Conservation (phyloP, 2,329 filamentous ascomycete genomes). For the Thermothelomyces thermophilus region DNA sequence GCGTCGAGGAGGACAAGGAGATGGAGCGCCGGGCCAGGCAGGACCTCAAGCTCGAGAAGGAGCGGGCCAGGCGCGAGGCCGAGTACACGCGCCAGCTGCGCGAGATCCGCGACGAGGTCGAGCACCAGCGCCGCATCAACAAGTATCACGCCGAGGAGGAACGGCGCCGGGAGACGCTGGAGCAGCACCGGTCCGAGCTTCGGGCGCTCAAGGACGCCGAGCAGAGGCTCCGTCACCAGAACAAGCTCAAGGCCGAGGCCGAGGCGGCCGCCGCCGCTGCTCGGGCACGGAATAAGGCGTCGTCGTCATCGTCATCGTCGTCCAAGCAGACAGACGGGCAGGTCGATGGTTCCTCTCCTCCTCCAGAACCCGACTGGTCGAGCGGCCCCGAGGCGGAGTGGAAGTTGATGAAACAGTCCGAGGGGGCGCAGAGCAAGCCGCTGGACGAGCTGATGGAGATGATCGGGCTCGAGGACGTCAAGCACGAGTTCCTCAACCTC, state of each 20-base stretch:
- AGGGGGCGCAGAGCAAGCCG: constrained; percentile 43
- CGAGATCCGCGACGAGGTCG: constrained; percentile 48
- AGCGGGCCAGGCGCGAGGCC: constrained; percentile 38
- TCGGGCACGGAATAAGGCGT: too few species aligned
- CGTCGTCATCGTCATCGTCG: too few species aligned
- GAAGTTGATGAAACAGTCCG: constrained; percentile 53
- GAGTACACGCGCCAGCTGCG: constrained; percentile 41
- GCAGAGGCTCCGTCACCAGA: too few species aligned
- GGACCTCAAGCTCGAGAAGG: constrained; percentile 45
- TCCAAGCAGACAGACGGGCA: too few species aligned
- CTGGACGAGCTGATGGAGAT: constrained; percentile 62
- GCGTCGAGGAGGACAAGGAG: constrained; percentile 43
- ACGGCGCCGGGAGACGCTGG: constrained; percentile 37
- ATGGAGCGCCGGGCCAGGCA: constrained; percentile 37
- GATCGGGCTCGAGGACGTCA: constrained; percentile 65
- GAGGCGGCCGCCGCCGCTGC: too few species aligned
- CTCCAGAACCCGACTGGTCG: too few species aligned
- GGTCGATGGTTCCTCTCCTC: too few species aligned
- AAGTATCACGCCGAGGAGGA: constrained; percentile 40
- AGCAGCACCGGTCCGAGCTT: constrained; percentile 44
- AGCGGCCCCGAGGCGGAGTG: constrained; percentile 47
- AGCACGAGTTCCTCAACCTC: constrained; percentile 54
- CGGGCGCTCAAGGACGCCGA: too few species aligned
- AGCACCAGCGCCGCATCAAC: constrained; percentile 37
- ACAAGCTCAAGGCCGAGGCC: too few species aligned